These are phyloP conservation scores for Sarcomyxa edulis DNA, from an alignment of 768 basidiomycete genomes.

Conservation along the genomic window DNA sequence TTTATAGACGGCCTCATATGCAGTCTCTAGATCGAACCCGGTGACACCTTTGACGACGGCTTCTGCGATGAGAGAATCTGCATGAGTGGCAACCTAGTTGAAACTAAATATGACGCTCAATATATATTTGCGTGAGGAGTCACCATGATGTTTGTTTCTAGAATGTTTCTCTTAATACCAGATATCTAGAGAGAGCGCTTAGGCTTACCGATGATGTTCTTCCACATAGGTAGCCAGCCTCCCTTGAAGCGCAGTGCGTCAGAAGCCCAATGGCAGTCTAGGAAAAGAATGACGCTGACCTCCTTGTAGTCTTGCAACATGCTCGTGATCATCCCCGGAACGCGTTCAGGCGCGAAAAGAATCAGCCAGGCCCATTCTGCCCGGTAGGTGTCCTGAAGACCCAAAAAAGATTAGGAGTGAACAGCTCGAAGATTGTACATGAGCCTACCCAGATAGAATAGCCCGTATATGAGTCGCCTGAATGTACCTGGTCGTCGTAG, in stretches of 20 bases:
- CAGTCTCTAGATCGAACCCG: constrained; percentile 57
- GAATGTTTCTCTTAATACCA: not conserved
- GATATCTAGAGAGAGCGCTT: not conserved
- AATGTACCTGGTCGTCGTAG: constrained; percentile 62
- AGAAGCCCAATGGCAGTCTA: constrained; percentile 8
- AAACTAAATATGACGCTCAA: not conserved
- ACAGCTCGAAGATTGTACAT: not conserved
- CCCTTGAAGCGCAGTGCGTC: constrained; percentile 28
- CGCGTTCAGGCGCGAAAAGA: constrained; percentile 69
- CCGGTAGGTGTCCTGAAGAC: constrained; percentile 66
- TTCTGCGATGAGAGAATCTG: constrained; percentile 73
- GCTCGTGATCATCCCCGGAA: constrained; percentile 69
- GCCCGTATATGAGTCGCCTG: constrained; percentile 69
- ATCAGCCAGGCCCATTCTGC: constrained; percentile 79
- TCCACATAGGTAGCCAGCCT: constrained; percentile 91
- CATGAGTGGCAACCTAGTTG: constrained; percentile 66
- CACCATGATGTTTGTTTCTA: constrained; percentile 83
- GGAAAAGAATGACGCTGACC: constrained; percentile 23
- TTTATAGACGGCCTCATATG: constrained; percentile 73
- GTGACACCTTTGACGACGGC: constrained; percentile 61
- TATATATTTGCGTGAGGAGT: constrained; percentile 2
- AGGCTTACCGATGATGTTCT: constrained; percentile 63
- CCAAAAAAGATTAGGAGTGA: not conserved
- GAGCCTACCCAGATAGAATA: constrained; percentile 71
- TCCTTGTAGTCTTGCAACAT: constrained; percentile 78